Percentiles rank a stretch among this genome's conserved stretches.
These are phyloP conservation scores for Kalmusia sp. DNA, from an alignment of 2,329 filamentous ascomycete genomes.

Conservation along the genomic window DNA sequence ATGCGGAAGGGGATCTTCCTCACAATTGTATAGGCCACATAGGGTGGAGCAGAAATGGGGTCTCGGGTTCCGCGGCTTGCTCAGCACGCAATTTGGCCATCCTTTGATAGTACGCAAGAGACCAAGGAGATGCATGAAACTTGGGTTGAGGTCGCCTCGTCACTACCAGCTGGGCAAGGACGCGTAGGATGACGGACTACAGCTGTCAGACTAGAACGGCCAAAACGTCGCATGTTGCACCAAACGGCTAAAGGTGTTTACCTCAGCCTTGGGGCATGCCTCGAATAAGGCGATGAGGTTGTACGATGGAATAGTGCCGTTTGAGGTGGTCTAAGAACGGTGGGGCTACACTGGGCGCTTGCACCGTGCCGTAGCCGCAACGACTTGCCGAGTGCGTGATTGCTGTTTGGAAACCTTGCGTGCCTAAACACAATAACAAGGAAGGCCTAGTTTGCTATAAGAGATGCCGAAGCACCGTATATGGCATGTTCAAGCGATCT, in stretches of 20 bases:
- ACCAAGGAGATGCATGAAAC: slow-evolving; percentile 1
- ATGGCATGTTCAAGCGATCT: background rate
- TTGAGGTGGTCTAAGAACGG: slow-evolving; percentile 29
- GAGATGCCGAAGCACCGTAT: slow-evolving; percentile 5
- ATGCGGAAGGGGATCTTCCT: slow-evolving; percentile 1
- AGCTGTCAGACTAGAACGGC: slow-evolving; percentile 22
- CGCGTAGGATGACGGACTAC: slow-evolving; percentile 2
- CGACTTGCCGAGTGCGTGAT: slow-evolving; percentile 27
- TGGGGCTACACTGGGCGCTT: slow-evolving; percentile 18
- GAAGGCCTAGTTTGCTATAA: background rate
- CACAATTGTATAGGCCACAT: background rate
- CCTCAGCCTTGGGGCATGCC: slow-evolving; percentile 24
- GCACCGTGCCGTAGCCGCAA: background rate
- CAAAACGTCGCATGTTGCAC: slow-evolving; percentile 21
- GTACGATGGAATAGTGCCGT: slow-evolving; percentile 21
- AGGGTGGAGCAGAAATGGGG: slow-evolving; percentile 6
- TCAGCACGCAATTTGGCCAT: background rate
- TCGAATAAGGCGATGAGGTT: slow-evolving; percentile 16
- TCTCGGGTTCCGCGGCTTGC: slow-evolving; percentile 4
- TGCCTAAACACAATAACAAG: slow-evolving; percentile 18
- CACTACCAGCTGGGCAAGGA: background rate
- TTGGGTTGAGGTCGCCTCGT: background rate
- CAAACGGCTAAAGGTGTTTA: slow-evolving; percentile 13
- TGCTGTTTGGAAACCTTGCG: slow-evolving; percentile 35
- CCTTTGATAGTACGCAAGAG: background rate